Evolutionary conservation across 2,329 filamentous ascomycete genomes (phyloP).

Genomic region (Xylaria sp.): DNA sequence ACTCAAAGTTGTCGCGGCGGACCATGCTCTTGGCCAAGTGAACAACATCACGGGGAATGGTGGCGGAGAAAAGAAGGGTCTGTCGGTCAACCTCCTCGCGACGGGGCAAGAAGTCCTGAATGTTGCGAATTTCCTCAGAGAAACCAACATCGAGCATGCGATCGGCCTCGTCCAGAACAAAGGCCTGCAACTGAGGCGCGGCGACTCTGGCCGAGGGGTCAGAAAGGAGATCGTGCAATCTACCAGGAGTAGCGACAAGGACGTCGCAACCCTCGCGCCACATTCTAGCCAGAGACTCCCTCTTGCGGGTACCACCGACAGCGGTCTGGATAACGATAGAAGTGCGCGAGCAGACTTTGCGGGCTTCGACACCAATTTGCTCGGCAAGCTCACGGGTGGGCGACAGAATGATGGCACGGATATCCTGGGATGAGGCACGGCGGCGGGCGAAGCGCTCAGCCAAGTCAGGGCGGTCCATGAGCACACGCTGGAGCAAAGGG

Average conservation of each 20-base stretch:
- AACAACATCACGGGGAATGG: slow-evolving; percentile 79
- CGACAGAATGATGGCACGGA: slow-evolving; percentile 67
- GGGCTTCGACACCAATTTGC: slow-evolving; percentile 76
- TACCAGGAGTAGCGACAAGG: slow-evolving; percentile 83
- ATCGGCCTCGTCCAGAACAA: slow-evolving; percentile 96
- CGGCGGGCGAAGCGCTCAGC: slow-evolving; percentile 36
- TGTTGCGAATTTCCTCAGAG: slow-evolving; percentile 57
- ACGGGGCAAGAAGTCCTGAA: slow-evolving; percentile 58
- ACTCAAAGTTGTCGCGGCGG: slow-evolving; percentile 74
- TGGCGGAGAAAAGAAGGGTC: slow-evolving; percentile 93
- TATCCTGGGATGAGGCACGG: slow-evolving; percentile 43
- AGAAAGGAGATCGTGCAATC: slow-evolving; percentile 73
- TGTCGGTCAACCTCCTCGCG: slow-evolving; percentile 64
- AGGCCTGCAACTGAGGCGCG: slow-evolving; percentile 78
- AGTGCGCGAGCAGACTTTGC: slow-evolving; percentile 58
- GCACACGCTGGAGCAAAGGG: slow-evolving; percentile 75
- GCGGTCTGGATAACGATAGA: slow-evolving; percentile 65
- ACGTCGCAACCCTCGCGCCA: slow-evolving; percentile 77
- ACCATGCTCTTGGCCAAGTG: slow-evolving; percentile 71
- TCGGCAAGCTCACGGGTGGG: slow-evolving; percentile 77
- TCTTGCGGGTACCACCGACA: slow-evolving; percentile 88
- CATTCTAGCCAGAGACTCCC: slow-evolving; percentile 59
- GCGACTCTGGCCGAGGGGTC: slow-evolving; percentile 59
- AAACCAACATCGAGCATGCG: slow-evolving; percentile 97
- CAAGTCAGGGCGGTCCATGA: slow-evolving; percentile 58